A percentile compares a stretch with the other conserved stretches of the same genome.
These are phyloP conservation scores for Cryptosporidium sp. DNA, from an alignment of 169 alveolate species.

Conservation along the genomic window DNA sequence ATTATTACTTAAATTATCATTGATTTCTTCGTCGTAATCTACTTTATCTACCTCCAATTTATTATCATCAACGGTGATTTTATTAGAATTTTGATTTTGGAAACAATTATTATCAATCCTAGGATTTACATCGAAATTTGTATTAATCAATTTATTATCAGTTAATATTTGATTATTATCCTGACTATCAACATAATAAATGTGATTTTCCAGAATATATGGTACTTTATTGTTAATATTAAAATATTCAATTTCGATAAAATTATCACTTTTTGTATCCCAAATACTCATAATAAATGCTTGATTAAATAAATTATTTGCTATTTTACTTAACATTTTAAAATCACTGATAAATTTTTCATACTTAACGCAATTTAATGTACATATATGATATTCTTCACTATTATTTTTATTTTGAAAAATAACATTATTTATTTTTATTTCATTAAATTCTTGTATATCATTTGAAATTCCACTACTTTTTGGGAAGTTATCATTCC, in stretches of 20 bases:
- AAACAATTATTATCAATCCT: neutral
- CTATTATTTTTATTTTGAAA: neutral
- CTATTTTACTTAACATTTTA: constrained; percentile 59
- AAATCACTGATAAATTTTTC: constrained; percentile 59
- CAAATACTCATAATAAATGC: constrained; percentile 46
- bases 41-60: neutral
- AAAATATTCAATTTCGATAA: constrained; percentile 2
- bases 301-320: constrained; percentile 38
- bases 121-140: neutral
- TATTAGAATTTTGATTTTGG: neutral
- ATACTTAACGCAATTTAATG: constrained; percentile 38
- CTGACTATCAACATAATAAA: neutral
- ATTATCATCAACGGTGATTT: neutral
- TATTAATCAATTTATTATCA: neutral
- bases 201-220: neutral
- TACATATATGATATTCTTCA: constrained; percentile 34
- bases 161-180: neutral
- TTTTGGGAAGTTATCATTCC: constrained; percentile 54
- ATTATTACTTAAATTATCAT: constrained; percentile 13
- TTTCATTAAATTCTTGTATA: constrained; percentile 16
- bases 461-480: neutral
- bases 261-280: constrained; percentile 27
- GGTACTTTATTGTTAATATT: neutral
- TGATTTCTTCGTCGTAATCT: constrained; percentile 12
- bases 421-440: neutral